Evolutionary conservation across 192 early-diverging fungal genomes (phyloP).

Genomic region (Entomortierella parvispora): DNA sequence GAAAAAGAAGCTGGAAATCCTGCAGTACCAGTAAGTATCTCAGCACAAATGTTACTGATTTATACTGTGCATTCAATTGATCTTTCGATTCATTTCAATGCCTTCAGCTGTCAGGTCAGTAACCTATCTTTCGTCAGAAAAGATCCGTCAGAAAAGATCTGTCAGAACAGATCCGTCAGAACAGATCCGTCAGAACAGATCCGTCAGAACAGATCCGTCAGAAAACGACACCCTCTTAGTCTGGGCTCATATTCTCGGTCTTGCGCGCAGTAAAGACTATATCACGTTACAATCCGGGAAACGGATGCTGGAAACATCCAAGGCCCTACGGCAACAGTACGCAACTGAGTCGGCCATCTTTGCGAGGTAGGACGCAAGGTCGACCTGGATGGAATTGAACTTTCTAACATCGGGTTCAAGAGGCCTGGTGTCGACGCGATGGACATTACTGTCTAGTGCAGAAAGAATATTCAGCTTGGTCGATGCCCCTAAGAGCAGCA

Average conservation of each 20-base stretch:
- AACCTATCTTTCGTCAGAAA: background rate
- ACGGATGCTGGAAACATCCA: slow-evolving; percentile 1
- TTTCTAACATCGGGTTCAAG: background rate
- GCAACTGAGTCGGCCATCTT: background rate
- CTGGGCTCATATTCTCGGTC: background rate
- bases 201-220: background rate
- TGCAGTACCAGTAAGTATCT: no score
- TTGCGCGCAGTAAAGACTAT: background rate
- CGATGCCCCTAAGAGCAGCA: background rate
- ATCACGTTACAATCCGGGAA: background rate
- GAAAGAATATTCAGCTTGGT: slow-evolving; percentile 1
- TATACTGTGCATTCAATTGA: no score
- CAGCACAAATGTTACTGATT: no score
- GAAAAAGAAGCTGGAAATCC: no score
- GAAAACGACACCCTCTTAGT: slow-evolving; percentile 1
- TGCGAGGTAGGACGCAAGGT: background rate
- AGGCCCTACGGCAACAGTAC: background rate
- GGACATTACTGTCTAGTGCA: background rate
- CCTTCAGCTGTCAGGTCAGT: background rate
- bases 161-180: no score
- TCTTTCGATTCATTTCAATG: no score
- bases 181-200: background rate
- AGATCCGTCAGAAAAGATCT: slow-evolving; percentile 1
- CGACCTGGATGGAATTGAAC: background rate
- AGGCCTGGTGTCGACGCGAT: background rate